Evolutionary conservation across 2,329 filamentous ascomycete species (phyloP).

Genomic region (Cladosporium sp.): DNA sequence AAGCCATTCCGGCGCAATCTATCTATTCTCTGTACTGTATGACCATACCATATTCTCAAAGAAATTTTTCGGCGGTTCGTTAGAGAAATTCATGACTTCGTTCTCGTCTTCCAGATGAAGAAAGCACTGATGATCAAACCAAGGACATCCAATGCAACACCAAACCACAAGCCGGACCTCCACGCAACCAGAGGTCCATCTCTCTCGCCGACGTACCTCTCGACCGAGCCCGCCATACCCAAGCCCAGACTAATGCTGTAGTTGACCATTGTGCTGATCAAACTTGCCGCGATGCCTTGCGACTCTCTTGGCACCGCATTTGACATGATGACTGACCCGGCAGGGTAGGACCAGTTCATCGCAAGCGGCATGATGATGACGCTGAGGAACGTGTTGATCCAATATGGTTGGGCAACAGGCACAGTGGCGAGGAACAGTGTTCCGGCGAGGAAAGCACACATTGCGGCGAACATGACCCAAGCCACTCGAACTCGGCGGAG

Average conservation of each 20-base stretch:
- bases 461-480: conserved; percentile 36
- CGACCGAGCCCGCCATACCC: conserved; percentile 61
- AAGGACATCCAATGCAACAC: conserved; percentile 30
- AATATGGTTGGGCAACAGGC: conserved; percentile 57
- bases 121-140: conserved; percentile 25
- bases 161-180: conserved; percentile 39
- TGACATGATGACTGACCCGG: conserved; percentile 57
- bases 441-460: conserved; percentile 40
- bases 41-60: background rate
- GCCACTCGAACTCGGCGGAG: conserved; percentile 34
- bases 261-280: conserved; percentile 64
- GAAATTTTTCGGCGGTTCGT: background rate
- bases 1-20: background rate
- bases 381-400: conserved; percentile 59
- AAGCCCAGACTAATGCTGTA: conserved; percentile 64
- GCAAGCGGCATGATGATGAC: conserved; percentile 50
- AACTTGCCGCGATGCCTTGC: conserved; percentile 50
- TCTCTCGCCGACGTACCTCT: conserved; percentile 38
- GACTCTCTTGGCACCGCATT: conserved; percentile 45
- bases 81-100: background rate
- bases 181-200: conserved; percentile 31
- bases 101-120: conserved; percentile 20
- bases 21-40: background rate
- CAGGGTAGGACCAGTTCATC: conserved; percentile 65
- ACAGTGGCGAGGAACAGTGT: conserved; percentile 40